Evolutionary conservation across 768 basidiomycete genomes (phyloP).

Genomic region (Amanita muscaria): DNA sequence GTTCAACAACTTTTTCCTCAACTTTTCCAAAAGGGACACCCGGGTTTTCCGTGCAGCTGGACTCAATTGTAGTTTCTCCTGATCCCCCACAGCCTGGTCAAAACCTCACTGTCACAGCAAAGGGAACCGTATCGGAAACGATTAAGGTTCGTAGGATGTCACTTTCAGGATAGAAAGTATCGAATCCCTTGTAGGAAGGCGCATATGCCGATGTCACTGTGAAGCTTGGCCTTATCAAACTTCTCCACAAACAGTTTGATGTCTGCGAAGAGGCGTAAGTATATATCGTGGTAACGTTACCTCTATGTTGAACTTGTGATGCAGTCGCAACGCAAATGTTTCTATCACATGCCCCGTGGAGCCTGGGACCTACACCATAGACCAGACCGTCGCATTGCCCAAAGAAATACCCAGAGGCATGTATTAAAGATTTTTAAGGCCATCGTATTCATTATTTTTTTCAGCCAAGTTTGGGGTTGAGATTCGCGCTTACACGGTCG

Average conservation of each 20-base stretch:
- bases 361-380: conserved; percentile 59
- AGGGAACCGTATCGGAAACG: conserved; percentile 43
- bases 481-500: conserved; percentile 59
- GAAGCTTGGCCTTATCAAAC: conserved; percentile 88
- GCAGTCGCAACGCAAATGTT: conserved; percentile 66
- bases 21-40: conserved; percentile 30
- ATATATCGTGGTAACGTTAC: not conserved
- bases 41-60: conserved; percentile 46
- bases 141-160: conserved; percentile 49
- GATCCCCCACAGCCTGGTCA: conserved; percentile 87
- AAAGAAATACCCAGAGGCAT: conserved; percentile 82
- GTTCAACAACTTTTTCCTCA: conserved; percentile 7
- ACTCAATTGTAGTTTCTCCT: conserved; percentile 67
- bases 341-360: conserved; percentile 79
- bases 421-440: not conserved
- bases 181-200: conserved; percentile 56
- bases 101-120: conserved; percentile 78
- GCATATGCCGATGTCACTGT: conserved; percentile 85
- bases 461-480: conserved; percentile 78
- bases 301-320: not conserved
- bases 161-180: not conserved
- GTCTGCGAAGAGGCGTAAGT: conserved; percentile 92
- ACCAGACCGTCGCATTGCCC: conserved; percentile 80
- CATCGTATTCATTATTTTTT: conserved; percentile 4
- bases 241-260: conserved; percentile 79